Percentiles rank a stretch among this genome's conserved stretches.
Evolutionary conservation across 768 basidiomycete species (phyloP).

Genomic region (Termitomyces sp.): DNA sequence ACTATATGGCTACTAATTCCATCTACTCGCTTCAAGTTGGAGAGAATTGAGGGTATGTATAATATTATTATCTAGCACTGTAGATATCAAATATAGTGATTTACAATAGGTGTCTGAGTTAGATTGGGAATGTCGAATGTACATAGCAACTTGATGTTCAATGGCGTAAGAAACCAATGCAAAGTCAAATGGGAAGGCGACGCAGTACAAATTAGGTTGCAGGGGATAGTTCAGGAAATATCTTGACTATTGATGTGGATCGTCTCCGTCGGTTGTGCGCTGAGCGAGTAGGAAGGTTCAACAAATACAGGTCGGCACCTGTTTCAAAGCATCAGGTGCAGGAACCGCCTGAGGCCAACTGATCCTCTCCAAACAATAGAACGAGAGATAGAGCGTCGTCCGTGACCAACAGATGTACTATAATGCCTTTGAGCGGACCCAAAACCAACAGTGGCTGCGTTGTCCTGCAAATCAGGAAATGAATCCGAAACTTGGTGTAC

Average conservation of each 20-base stretch:
- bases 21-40: too few relatives aligned
- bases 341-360: not conserved
- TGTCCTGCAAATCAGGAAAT: not conserved
- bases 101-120: too few relatives aligned
- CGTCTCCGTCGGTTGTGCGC: not conserved
- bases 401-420: not conserved
- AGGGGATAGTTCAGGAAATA: not conserved
- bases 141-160: too few relatives aligned
- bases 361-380: not conserved
- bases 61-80: too few relatives aligned
- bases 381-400: not conserved
- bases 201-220: not conserved
- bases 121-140: too few relatives aligned
- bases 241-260: not conserved
- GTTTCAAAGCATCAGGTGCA: not conserved
- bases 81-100: too few relatives aligned
- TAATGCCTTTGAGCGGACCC: not conserved
- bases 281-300: too few relatives aligned
- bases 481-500: not conserved
- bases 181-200: not conserved
- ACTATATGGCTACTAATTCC: too few relatives aligned
- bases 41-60: too few relatives aligned
- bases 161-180: too few relatives aligned
- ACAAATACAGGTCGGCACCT: not conserved
- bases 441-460: not conserved